Percentiles rank a stretch among this genome's conserved stretches.
These are phyloP conservation scores for Arthrocladium fulminans DNA, from an alignment of 2,329 filamentous ascomycete genomes.

Conservation along the genomic window DNA sequence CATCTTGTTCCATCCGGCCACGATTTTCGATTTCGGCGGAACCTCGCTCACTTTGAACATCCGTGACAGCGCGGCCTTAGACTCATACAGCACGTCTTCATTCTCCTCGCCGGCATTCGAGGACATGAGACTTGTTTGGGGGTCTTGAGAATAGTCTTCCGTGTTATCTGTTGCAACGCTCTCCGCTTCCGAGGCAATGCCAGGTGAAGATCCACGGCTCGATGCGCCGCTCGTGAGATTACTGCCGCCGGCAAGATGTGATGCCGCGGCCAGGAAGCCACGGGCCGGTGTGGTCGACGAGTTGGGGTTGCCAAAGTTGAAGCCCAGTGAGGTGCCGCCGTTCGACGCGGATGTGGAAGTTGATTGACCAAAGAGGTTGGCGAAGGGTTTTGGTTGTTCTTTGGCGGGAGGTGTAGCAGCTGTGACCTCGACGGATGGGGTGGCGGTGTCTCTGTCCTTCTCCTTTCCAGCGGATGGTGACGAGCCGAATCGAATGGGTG, in stretches of 20 bases:
- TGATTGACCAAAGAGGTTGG: conserved; percentile 25
- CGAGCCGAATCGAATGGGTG: conserved; percentile 40
- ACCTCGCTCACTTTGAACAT: conserved; percentile 36
- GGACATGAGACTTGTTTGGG: conserved; percentile 54
- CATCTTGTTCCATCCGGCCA: conserved; percentile 53
- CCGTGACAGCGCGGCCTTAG: conserved; percentile 61
- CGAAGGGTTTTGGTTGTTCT: conserved; percentile 25
- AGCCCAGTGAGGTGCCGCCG: conserved; percentile 25
- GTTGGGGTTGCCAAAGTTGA: conserved; percentile 30
- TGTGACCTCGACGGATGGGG: conserved; percentile 24
- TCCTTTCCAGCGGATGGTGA: conserved; percentile 18
- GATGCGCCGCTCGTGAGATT: conserved; percentile 29
- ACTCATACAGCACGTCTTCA: conserved; percentile 61
- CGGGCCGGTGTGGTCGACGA: conserved; percentile 13
- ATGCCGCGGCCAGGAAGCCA: conserved; percentile 23
- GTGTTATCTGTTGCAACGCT: conserved; percentile 32
- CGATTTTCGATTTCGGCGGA: conserved; percentile 19
- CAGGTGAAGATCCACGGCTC: conserved; percentile 40
- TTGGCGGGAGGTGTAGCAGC: conserved; percentile 21
- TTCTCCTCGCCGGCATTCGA: conserved; percentile 62
- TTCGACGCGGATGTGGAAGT: conserved; percentile 17
- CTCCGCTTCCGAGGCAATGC: conserved; percentile 33
- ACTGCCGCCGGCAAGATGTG: conserved; percentile 19
- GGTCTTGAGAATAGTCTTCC: conserved; percentile 48
- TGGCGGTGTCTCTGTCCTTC: conserved; percentile 1